phyloP scores from a whole-genome alignment of 129 eudicot genomes.

The Saussurea involucrata region DNA sequence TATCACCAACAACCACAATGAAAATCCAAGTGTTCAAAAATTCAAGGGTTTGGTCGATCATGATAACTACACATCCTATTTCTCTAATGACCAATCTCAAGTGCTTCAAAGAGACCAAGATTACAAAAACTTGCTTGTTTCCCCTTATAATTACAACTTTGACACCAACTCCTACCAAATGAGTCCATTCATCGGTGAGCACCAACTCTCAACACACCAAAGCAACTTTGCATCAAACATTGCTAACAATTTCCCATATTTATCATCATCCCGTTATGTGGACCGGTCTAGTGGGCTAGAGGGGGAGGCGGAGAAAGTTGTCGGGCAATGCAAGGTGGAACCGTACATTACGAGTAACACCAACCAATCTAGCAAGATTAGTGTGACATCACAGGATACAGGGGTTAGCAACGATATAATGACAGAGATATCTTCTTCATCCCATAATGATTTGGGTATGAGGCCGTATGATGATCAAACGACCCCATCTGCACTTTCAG shows the following conservation, averaged over 20 bases:
- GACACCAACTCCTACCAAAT: constrained; percentile 31
- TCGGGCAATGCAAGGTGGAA: constrained; percentile 39
- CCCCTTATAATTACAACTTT: constrained; percentile 22
- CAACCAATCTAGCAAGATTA: constrained; percentile 39
- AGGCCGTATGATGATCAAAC: constrained; percentile 24
- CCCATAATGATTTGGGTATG: constrained; percentile 19
- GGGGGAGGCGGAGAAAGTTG: neutral
- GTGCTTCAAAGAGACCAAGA: constrained; percentile 28
- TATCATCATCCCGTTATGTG: constrained; percentile 22
- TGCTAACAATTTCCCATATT: constrained; percentile 24
- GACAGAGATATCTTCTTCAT: constrained; percentile 50
- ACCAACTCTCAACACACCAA: neutral
- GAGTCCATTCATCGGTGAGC: constrained; percentile 18
- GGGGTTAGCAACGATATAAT: constrained; percentile 58
- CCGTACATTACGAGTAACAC: constrained; percentile 25
- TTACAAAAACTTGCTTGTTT: constrained; percentile 27
- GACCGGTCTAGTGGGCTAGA: constrained; percentile 10
- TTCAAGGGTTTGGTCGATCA: constrained; percentile 27
- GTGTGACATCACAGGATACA: constrained; percentile 70
- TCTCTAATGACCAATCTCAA: constrained; percentile 27
- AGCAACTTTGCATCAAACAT: constrained; percentile 15
- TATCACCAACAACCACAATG: constrained; percentile 11
- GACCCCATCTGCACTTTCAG: constrained; percentile 30
- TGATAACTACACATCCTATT: constrained; percentile 24
- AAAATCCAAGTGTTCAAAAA: constrained; percentile 5